Percentiles rank a stretch among this genome's conserved stretches.
Evolutionary conservation across 148 eudicot species (phyloP).

Genomic region (Nyssa sinensis): DNA sequence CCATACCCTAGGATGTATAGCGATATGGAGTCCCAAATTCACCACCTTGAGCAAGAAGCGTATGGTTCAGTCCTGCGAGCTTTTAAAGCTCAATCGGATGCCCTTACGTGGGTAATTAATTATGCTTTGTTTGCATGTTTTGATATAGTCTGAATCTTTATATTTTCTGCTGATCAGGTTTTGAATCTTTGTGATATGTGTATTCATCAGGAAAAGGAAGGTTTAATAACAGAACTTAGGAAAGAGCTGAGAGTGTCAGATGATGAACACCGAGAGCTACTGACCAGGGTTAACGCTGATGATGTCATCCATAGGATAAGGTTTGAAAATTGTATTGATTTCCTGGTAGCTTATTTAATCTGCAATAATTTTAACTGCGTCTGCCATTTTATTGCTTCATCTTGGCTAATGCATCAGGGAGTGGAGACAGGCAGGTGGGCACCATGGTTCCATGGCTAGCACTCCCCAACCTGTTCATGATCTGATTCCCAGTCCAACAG

Average conservation of each 20-base stretch:
- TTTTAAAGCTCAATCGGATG: constrained; percentile 96
- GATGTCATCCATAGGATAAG: constrained; percentile 73
- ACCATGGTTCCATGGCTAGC: constrained; percentile 30
- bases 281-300: constrained; percentile 69
- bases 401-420: constrained; percentile 45
- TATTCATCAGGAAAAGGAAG: constrained; percentile 77
- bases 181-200: constrained; percentile 17
- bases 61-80: constrained; percentile 85
- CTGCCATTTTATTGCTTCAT: constrained; percentile 12
- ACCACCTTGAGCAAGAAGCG: constrained; percentile 88
- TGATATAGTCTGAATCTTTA: neutral
- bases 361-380: constrained; percentile 1
- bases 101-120: constrained; percentile 79
- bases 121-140: neutral
- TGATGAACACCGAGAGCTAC: constrained; percentile 93
- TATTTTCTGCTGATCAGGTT: constrained; percentile 13
- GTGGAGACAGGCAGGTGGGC: constrained; percentile 82
- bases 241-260: constrained; percentile 96
- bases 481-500: constrained; percentile 56
- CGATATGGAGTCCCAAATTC: constrained; percentile 87
- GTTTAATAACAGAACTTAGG: constrained; percentile 85
- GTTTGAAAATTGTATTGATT: constrained; percentile 25
- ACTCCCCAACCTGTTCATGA: constrained; percentile 58
- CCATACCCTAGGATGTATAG: constrained; percentile 43
- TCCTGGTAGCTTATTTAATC: neutral